Base-by-base conservation (phyloP, 208 protist species). In the Herpetomonas tarakana region DNA sequence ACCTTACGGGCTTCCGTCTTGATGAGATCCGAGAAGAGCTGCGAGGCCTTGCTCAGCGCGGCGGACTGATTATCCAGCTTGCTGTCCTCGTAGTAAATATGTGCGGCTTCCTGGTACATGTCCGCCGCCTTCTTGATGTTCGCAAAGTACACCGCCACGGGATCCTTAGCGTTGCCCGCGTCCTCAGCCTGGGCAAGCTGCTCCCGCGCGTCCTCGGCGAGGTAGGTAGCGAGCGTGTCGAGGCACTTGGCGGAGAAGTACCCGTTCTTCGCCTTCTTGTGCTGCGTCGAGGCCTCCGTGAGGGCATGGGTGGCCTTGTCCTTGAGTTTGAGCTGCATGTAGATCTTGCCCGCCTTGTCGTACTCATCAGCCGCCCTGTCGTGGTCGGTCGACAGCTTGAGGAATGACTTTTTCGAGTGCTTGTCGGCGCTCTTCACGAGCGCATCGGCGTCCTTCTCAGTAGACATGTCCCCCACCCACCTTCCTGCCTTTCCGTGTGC, bases 341-440 rank as follows among this genome's bases (percentile, higher is more conserved):
- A 94, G 46, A 91, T 79, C 58, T 76, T 81, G 18, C 81, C 83
- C 1, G 87, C 87, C 22, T 79, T 77, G 28, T 91, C 82, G 41
- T 80, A 92, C 26, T 87, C 82, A 19, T 71, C 75, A 0, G 80
- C 87, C 11, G 83, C 87, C 30, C 49, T 54, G 31, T 74, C 71
- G 71, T 83, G 86, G 65, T 88, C 72, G 38, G 79, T 60, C 35
- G 74, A 81, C 53, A 75, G 67, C 49, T 78, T 70, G 28, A 87
- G 74, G 12, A 91, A 51, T 18, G 49, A 61, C 45, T 79, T 89
- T 45, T 88, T 49, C 7, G 62, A 52, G 41, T 83, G 75, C 58
- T 88, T 87, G 51, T 75, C 76, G 25, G 57, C 87, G 29, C 67
- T 60, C 41, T 62, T 53, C 78, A 89, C 78, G 31, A 86, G 71